Evolutionary conservation across 176 grass and related monocot genomes (phyloP), one percentile per base, ranked within the genome.

Genomic region (Juncus inflexus): DNA sequence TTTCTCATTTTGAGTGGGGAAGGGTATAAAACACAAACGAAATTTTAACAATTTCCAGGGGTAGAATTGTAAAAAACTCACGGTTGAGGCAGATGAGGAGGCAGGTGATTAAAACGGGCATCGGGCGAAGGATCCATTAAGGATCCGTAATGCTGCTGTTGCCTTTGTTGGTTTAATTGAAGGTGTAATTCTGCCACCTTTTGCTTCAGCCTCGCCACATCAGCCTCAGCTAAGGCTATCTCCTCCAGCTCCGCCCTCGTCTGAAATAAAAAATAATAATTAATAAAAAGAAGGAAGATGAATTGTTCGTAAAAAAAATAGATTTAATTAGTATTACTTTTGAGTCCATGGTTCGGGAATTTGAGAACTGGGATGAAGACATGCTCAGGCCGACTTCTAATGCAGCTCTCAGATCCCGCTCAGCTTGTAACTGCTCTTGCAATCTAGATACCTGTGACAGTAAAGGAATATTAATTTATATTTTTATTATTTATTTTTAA

Each of bases 341-440:
- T 7, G 86, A 99, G 75, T 94, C 95, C 89, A 99, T 94, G 52
- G 85, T 47, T 53, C 50, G 73, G 51, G 83, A 77, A 62, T 55
- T 82, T 72, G 89, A 94, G 71, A 94, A 76, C 49, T 99, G 89
- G 75, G 80, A 81, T 79, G 85, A 94, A 70, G 95, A 87, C 86
- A 94, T 94, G 69, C 83, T 99, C 70, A 99, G 76, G 47, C 95
- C 89, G 84, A 99, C 95, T 73, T 99, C 95, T 64, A 99, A 69
- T 59, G 89, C 95, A 94, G 95, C 73, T 86, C 95, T 90, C 60
- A 94, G 95, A 64, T 99, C 86, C 69, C 89, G 84, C 72, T 99
- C 95, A 84, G 95, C 80, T 64, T 94, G 95, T 60, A 99, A 85
- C 52, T 99, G 89, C 65, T 99, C 95, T 90, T 99, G 95, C 68